Conservation (phyloP, 306 rosid genomes). For the Ormosia emarginata region DNA sequence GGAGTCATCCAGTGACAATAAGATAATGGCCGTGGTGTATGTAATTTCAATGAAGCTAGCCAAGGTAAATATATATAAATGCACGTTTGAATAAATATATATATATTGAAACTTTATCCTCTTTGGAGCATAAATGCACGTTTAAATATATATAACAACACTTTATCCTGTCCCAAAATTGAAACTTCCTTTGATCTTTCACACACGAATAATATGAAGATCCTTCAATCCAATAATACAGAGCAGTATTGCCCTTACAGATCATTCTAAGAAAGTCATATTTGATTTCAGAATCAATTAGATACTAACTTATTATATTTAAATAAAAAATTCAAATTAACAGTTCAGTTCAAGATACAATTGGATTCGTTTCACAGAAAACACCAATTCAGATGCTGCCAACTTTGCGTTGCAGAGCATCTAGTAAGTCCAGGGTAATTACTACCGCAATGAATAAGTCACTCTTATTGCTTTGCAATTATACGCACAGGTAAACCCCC, state of each 20-base stretch:
- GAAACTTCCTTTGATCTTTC: slow-evolving; percentile 18
- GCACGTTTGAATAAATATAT: slow-evolving; percentile 7
- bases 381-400: neutral
- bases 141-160: neutral
- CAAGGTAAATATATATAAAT: no score
- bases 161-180: neutral
- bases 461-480: no score
- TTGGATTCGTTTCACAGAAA: neutral
- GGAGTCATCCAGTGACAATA: no score
- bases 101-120: no score
- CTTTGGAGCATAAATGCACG: neutral
- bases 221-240: neutral
- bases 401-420: neutral
- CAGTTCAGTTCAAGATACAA: neutral
- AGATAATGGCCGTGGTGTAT: no score
- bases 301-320: neutral
- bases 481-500: no score
- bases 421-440: neutral
- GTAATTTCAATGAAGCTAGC: no score
- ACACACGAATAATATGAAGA: slow-evolving; percentile 18
- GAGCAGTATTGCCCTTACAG: neutral
- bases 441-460: neutral
- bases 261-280: neutral
- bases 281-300: neutral
- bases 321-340: no score